Evolutionary conservation across 164 flowering plant species (phyloP), one percentile per base, ranked within the genome.

Genomic region (Stephania cephalantha): DNA sequence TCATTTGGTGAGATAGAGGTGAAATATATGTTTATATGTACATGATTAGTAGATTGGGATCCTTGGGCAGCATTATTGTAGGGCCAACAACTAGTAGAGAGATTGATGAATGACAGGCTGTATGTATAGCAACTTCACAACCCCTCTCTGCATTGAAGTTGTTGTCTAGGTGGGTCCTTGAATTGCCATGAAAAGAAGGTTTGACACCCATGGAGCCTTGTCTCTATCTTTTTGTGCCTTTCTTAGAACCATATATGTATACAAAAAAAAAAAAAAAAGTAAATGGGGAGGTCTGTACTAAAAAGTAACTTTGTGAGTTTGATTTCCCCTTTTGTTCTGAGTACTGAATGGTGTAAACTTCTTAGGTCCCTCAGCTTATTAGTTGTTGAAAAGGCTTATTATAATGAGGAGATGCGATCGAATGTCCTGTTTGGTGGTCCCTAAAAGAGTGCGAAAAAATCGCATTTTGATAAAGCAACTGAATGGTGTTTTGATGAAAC

Each of bases 131-230:
- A 22, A 69, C 78, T 45, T 58, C 50, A 66, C 17, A 53, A 17
- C 15, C 17, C 61, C 69, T 25, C 29, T 8, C 30, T 13, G 48
- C 35, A 31, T 71, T 30, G 48, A 76, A 64, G 44, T 46, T 68
- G 45, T 76, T 71, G 70, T 71, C 31, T 71, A 17, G 71, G 73
- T 65, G 71, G 78, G 68, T 30, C 74, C 71, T 76, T 61, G 61
- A 13, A 30, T n/a, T 58, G 69, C 48, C 35, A 25, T 70, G 46
- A 15, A 10, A 70, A 45, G 31, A 45, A 55, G 17, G 55, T 66
- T 50, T 64, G 69, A 29, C 18, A 45, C 58, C 46, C 69, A 58
- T 73, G 69, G 17, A 45, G 20, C 22, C 22, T 25, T 61, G 74
- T 58, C 74, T 61, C 68, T 42, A 58, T 53, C 48, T 17, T 72